These are phyloP conservation scores for Tylopilus sp. DNA, from an alignment of 768 basidiomycete genomes.

Conservation along the genomic window DNA sequence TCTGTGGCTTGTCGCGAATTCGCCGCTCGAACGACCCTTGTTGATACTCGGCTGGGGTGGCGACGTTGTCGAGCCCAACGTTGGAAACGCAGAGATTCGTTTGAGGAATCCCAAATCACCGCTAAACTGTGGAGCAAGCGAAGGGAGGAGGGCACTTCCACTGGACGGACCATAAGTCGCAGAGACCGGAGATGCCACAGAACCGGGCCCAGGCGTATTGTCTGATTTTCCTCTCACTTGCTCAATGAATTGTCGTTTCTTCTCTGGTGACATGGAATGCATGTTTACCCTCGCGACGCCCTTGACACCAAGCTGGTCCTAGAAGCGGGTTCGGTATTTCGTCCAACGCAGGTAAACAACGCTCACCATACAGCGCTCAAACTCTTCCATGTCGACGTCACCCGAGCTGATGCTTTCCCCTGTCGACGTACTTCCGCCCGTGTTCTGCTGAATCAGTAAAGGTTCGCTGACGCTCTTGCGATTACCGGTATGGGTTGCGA, in stretches of 20 bases:
- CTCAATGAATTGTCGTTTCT: constrained; percentile 64
- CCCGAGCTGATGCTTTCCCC: constrained; percentile 26
- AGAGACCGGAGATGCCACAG: constrained; percentile 34
- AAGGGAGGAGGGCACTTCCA: constrained; percentile 53
- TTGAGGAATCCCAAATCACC: constrained; percentile 66
- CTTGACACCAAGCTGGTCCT: constrained; percentile 75
- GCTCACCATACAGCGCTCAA: constrained; percentile 70
- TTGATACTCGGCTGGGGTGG: constrained; percentile 31
- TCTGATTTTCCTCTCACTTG: constrained; percentile 44
- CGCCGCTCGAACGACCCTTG: constrained; percentile 38
- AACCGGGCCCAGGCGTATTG: constrained; percentile 29
- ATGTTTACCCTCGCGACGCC: constrained; percentile 64
- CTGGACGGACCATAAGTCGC: constrained; percentile 60
- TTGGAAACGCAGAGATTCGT: constrained; percentile 57
- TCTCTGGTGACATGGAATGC: constrained; percentile 54
- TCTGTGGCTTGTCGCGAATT: constrained; percentile 30
- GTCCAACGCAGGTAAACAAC: not conserved
- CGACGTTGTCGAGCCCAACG: constrained; percentile 48
- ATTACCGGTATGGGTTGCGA: constrained; percentile 34
- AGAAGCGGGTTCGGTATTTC: constrained; percentile 6
- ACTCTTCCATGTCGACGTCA: constrained; percentile 44
- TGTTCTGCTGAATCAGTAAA: constrained; percentile 48
- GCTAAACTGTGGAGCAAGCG: constrained; percentile 71
- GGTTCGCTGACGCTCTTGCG: constrained; percentile 75
- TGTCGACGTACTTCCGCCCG: constrained; percentile 29